Evolutionary conservation across 2,329 filamentous ascomycete genomes (phyloP), one percentile per base, ranked within the genome.

Genomic region (Apiospora arundinis): DNA sequence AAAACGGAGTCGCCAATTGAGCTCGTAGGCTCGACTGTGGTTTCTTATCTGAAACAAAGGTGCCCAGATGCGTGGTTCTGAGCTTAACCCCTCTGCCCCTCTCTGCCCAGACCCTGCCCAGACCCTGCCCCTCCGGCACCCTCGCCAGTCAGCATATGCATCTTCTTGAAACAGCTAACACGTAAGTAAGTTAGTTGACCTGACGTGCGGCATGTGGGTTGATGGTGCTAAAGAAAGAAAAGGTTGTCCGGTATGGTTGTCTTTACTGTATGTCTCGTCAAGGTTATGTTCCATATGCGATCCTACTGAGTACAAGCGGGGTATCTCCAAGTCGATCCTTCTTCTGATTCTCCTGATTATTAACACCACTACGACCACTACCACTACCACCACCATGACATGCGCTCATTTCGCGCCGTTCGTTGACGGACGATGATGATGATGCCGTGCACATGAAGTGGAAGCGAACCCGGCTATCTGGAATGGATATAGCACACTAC

Each of bases 41-140:
- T 63, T 63, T 63, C 56, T 63, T 63, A 63, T 63, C 56, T 63
- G 56, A 63, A 63, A 63, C 56, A 37, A 40, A 40, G n/a, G 56
- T 40, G 28, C 21, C 21, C 56, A 63, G 56, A 63, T 63, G 56
- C 56, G 56, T 63, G 56, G 56, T 63, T 63, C 56, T 63, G 56
- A 63, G 56, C 56, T 63, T 40, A 63, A 45, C 11, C 42, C 42
- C 42, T 16, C 12, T 45, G 5, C 42, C 42, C 42, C 42, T 45
- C 42, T n/a, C n/a, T n/a, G n/a, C n/a, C n/a, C n/a, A n/a, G n/a
- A n/a, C n/a, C n/a, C n/a, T n/a, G n/a, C n/a, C n/a, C n/a, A n/a
- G n/a, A n/a, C n/a, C n/a, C n/a, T 18, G 14, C 32, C 56, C 56
- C 56, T 63, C 56, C 28, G 40, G 28, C 56, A 63, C 32, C 32